Evolutionary conservation across 192 early-diverging fungal species (phyloP).

Genomic region (Coemansia reversa): DNA sequence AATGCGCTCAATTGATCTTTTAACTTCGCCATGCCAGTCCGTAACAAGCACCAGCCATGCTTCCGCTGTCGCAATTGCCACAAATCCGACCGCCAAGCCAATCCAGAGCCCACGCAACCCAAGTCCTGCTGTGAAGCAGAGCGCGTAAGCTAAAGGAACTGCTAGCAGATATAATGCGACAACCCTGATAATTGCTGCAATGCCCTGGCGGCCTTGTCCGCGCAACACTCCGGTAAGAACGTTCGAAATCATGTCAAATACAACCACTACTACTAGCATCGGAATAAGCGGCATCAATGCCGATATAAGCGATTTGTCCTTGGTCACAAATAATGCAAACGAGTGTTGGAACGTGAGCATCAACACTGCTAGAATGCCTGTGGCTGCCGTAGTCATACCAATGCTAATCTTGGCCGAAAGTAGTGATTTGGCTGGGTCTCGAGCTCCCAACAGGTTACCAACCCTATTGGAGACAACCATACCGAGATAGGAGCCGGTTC

Average conservation of each 20-base stretch:
- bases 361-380: slow-evolving; percentile 32
- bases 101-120: slow-evolving; percentile 69
- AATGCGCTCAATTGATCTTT: slow-evolving; percentile 30
- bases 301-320: slow-evolving; percentile 20
- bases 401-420: slow-evolving; percentile 50
- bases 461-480: slow-evolving; percentile 81
- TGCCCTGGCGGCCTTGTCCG: slow-evolving; percentile 56
- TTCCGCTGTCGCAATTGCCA: slow-evolving; percentile 25
- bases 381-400: slow-evolving; percentile 52
- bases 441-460: slow-evolving; percentile 72
- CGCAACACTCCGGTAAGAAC: slow-evolving; percentile 61
- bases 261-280: slow-evolving; percentile 34
- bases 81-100: slow-evolving; percentile 50
- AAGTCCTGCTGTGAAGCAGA: slow-evolving; percentile 54
- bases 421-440: slow-evolving; percentile 29
- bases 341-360: slow-evolving; percentile 59
- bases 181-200: slow-evolving; percentile 55
- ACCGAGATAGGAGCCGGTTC: slow-evolving; percentile 68
- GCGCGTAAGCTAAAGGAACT: slow-evolving; percentile 52
- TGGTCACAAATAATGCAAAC: slow-evolving; percentile 57
- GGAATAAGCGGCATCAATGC: slow-evolving; percentile 29
- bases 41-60: slow-evolving; percentile 37
- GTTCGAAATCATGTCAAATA: slow-evolving; percentile 59
- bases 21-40: slow-evolving; percentile 39
- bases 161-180: slow-evolving; percentile 55